Base-by-base conservation (phyloP, 495 filamentous ascomycete genomes). In the Lindgomyces ingoldianus region DNA sequence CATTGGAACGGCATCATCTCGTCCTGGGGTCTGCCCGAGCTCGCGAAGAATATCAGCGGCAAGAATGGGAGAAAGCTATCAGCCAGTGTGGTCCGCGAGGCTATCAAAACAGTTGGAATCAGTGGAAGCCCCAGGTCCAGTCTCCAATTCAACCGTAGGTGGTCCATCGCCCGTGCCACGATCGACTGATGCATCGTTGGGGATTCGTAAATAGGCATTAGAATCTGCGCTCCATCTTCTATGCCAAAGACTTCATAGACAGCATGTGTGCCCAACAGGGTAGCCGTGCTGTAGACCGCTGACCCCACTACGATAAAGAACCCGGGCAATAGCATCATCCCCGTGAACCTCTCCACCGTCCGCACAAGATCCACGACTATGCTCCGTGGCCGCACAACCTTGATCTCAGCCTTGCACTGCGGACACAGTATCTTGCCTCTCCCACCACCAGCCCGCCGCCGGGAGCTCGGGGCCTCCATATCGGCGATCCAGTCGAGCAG, bases 401-500 rank as follows among this genome's bases (percentile, higher is more conserved):
- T 74, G 63, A 98, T 94, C 61, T 87, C 84, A 1, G 84, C 81
- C 72, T 94, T 93, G 82, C 94, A 98, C 65, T 93, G 88, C 6
- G 93, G 91, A 73, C 94, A 98, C 52, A 81, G 74, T 68, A 96
- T 84, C 58, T 85, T 87, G 58, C 79, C 80, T 19, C 4, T 10
- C 27, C 70, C 69, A 3, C 70, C 63, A 9, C 70, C 64, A 42
- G 78, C 81, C 53, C 77, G 75, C 49, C 79, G 82, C 73, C 78
- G 82, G 62, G 81, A 76, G 47, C 73, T 79, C 25, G 82, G 81
- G 30, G 79, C 81, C 74, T 98, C 91, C 45, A 90, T 79, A 65
- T 95, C 90, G 19, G 90, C 88, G 8, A 98, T 85, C 91, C 91
- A 98, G 72, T 90, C 87, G 26, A 97, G 81, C 42, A 98, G 80